phyloP scores from a whole-genome alignment of 768 basidiomycete genomes.

The Suillus americanus region DNA sequence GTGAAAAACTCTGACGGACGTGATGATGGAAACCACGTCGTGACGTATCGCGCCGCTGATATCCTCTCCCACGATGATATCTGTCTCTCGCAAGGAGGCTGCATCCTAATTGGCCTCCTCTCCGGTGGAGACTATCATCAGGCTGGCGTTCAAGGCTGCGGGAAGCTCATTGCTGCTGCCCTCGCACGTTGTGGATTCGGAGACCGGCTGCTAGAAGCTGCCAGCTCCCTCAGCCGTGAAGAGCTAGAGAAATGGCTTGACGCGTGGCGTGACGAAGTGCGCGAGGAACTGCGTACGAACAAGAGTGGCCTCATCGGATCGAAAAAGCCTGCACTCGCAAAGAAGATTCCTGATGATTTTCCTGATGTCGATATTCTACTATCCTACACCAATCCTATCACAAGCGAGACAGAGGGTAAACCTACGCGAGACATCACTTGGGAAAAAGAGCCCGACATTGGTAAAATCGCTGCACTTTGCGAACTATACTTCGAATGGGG shows the following conservation, averaged over 20 bases:
- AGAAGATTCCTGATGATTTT: constrained; percentile 62
- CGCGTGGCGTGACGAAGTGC: constrained; percentile 62
- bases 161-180: constrained; percentile 68
- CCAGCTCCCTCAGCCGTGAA: constrained; percentile 43
- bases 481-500: constrained; percentile 95
- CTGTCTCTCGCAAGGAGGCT: constrained; percentile 58
- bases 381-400: constrained; percentile 78
- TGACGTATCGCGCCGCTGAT: constrained; percentile 38
- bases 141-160: constrained; percentile 67
- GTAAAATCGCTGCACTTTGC: constrained; percentile 73
- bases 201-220: constrained; percentile 63
- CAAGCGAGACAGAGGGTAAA: constrained; percentile 58
- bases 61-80: constrained; percentile 45
- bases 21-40: constrained; percentile 70
- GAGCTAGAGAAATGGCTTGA: constrained; percentile 54
- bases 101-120: constrained; percentile 81
- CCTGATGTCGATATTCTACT: constrained; percentile 73
- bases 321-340: constrained; percentile 66
- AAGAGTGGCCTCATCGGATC: constrained; percentile 59
- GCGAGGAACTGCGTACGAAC: constrained; percentile 68
- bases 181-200: constrained; percentile 84
- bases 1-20: constrained; percentile 64
- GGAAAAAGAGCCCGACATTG: constrained; percentile 63
- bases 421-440: constrained; percentile 44
- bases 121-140: constrained; percentile 91